Base-by-base conservation (phyloP, 495 filamentous ascomycete species). In the Trichoderma gamsii region DNA sequence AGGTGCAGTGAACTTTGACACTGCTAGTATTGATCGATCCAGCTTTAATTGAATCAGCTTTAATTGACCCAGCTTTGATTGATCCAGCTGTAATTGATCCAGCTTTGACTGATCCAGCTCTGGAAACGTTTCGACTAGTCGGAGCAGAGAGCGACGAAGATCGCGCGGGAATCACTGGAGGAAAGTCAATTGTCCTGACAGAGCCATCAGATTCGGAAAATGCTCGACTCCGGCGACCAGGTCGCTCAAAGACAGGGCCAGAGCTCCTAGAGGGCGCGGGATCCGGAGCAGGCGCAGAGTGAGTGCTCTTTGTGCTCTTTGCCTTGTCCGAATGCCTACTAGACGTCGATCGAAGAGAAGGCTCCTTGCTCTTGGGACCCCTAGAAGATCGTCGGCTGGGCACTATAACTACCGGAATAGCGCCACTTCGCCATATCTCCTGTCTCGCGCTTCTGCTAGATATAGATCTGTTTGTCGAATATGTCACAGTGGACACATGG, bases 71-170 rank as follows among this genome's bases (percentile, higher is more conserved):
- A 29, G 29, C 29, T 29, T 29, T 29, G 29, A 29, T 29, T 29
- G 29, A 29, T 29, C 29, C 29, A 29, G 29, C 29, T 29, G 1
- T 29, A 29, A 29, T 29, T 4, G 29, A 29, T 29, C 29, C 29
- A 29, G 29, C 29, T 29, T 29, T 29, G 4, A 29, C 77, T 4
- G 88, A 91, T 9, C 77, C 85, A 32, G 87, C 80, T 49, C 87
- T 83, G 3, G 89, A 91, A 64, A 81, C 83, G 70, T 88, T 88
- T 51, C 85, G 83, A 69, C 88, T 92, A 1, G 89, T 90, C 6
- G 88, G 88, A 4, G 89, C 89, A 23, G 89, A 90, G 21, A 91
- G 82, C 15, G 88, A 90, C 4, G 88, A 89, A 69, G 84, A 85
- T 43, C 87, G 83, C 21, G 76, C 72, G 9, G 87, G 87, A 65